Percentiles rank a stretch among this genome's conserved stretches.
phyloP scores from a whole-genome alignment of 805 yeast species.

The Hanseniaspora thailandica region DNA sequence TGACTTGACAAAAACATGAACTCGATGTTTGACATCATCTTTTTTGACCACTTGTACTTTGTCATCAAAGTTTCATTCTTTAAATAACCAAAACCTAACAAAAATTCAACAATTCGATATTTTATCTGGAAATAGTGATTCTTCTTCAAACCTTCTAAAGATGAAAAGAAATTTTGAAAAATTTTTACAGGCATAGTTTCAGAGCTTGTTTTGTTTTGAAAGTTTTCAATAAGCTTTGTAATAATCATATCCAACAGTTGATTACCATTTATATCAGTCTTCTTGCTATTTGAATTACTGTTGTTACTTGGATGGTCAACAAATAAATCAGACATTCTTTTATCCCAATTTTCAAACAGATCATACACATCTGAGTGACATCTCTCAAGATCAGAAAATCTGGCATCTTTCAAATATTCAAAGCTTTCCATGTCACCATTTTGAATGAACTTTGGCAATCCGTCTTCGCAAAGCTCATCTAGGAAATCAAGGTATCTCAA shows the following conservation, averaged over 20 bases:
- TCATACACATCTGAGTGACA: constrained; percentile 26
- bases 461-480: neutral
- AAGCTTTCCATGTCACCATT: neutral
- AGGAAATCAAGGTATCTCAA: neutral
- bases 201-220: constrained; percentile 22
- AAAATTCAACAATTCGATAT: constrained; percentile 23
- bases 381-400: neutral
- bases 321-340: constrained; percentile 27
- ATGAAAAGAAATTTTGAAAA: constrained; percentile 21
- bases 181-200: constrained; percentile 18
- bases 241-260: neutral
- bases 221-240: constrained; percentile 16
- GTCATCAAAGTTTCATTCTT: constrained; percentile 23
- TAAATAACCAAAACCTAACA: constrained; percentile 19
- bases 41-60: constrained; percentile 32
- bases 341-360: constrained; percentile 30
- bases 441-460: neutral
- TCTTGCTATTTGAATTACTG: constrained; percentile 20
- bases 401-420: neutral
- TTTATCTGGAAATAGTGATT: constrained; percentile 33
- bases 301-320: constrained; percentile 17
- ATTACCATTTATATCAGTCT: constrained; percentile 11
- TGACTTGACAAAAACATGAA: constrained; percentile 27
- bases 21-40: constrained; percentile 29
- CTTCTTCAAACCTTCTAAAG: constrained; percentile 21